Evolutionary conservation across 2,329 filamentous ascomycete species (phyloP).

Genomic region (Blastomyces emzantsi): DNA sequence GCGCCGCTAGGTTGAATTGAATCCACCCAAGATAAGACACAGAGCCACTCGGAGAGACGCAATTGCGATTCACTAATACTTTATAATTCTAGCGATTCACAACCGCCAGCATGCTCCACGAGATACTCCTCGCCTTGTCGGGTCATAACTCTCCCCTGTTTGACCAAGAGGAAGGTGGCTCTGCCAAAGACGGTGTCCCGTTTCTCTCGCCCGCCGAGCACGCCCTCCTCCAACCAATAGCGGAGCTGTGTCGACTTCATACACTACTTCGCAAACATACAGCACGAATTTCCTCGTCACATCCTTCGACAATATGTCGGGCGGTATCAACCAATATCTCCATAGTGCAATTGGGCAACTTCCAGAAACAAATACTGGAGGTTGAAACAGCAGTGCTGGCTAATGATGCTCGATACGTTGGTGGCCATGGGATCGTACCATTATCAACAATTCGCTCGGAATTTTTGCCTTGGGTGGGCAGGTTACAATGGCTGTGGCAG

Average conservation of each 20-base stretch:
- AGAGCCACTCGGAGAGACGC: not conserved
- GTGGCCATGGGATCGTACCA: slow-evolving; percentile 88
- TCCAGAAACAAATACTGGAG: slow-evolving; percentile 74
- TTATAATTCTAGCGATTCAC: slow-evolving; percentile 7
- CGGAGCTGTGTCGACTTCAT: slow-evolving; percentile 70
- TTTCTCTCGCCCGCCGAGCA: slow-evolving; percentile 68
- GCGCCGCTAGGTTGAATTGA: slow-evolving; percentile 20
- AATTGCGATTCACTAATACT: slow-evolving; percentile 9
- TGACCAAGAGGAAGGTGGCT: slow-evolving; percentile 42
- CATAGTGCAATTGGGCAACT: slow-evolving; percentile 64
- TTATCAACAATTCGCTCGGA: slow-evolving; percentile 74
- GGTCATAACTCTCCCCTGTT: slow-evolving; percentile 88
- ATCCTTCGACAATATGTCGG: slow-evolving; percentile 75
- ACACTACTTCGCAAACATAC: slow-evolving; percentile 60
- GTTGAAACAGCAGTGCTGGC: slow-evolving; percentile 72
- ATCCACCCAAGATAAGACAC: not conserved
- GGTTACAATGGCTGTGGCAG: slow-evolving; percentile 78
- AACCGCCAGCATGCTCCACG: slow-evolving; percentile 71
- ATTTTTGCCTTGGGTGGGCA: slow-evolving; percentile 77
- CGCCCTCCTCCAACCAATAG: slow-evolving; percentile 68
- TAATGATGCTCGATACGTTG: slow-evolving; percentile 69
- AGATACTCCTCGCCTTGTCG: slow-evolving; percentile 92
- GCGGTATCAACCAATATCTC: slow-evolving; percentile 73
- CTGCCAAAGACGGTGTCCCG: slow-evolving; percentile 41
- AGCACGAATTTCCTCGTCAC: slow-evolving; percentile 56